These are phyloP conservation scores for Coix lacrymajobi DNA, from an alignment of 176 grass and related monocot species.

Conservation along the genomic window DNA sequence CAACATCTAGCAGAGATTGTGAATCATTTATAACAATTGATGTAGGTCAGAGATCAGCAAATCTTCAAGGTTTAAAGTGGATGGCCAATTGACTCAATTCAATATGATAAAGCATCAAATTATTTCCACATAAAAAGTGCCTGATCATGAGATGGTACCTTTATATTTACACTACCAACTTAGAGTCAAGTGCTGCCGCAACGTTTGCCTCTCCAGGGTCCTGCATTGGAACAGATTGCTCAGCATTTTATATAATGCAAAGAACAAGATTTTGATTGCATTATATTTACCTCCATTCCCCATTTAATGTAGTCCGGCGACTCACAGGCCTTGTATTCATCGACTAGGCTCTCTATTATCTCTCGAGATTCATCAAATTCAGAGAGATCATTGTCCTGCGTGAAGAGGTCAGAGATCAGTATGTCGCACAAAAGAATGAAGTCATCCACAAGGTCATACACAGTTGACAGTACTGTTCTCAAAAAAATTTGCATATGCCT, in stretches of 20 bases:
- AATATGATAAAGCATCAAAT: not conserved
- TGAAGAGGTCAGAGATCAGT: not conserved
- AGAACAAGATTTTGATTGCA: not conserved
- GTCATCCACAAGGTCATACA: not conserved
- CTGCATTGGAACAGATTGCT: slow-evolving; percentile 34
- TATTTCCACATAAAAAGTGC: not conserved
- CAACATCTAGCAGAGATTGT: not conserved
- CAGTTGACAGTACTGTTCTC: not conserved
- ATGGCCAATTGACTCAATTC: not conserved
- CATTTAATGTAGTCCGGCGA: slow-evolving; percentile 99
- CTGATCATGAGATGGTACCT: not conserved
- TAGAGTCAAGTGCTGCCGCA: slow-evolving; percentile 75
- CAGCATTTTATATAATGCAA: slow-evolving; percentile 1
- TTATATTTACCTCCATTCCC: slow-evolving; percentile 90
- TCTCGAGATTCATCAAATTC: slow-evolving; percentile 98
- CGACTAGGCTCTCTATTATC: slow-evolving; percentile 93
- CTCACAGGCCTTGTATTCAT: slow-evolving; percentile 97
- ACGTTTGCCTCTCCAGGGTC: slow-evolving; percentile 64
- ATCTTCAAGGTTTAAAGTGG: not conserved
- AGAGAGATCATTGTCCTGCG: slow-evolving; percentile 91
- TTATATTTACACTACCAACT: slow-evolving; percentile 74
- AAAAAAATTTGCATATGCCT: not conserved
- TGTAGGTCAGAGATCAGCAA: too few relatives aligned
- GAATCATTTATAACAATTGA: not conserved
- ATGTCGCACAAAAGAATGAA: not conserved